phyloP scores from a whole-genome alignment of 2,329 filamentous ascomycete genomes.

The Didymella exigua region DNA sequence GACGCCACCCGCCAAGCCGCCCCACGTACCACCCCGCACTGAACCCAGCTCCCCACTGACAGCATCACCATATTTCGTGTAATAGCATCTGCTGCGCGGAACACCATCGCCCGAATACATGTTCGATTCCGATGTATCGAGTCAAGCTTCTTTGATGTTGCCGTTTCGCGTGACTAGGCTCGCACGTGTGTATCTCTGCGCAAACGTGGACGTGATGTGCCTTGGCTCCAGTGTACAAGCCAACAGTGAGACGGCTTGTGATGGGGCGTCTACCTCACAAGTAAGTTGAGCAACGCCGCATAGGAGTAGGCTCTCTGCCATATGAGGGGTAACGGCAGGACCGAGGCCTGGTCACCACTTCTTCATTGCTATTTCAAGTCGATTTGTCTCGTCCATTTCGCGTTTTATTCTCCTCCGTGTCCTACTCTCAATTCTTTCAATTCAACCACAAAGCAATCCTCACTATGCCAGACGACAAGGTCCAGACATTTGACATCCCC shows the following conservation, averaged over 20 bases:
- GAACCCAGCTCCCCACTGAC: not conserved
- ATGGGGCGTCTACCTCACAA: not conserved
- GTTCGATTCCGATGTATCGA: not conserved
- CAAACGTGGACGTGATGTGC: not conserved
- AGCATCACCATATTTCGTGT: not conserved
- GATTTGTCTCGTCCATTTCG: not conserved
- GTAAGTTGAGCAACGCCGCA: not conserved
- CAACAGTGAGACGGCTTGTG: conserved; percentile 3
- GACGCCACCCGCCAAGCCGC: conserved; percentile 4
- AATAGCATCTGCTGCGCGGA: not conserved
- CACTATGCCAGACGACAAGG: conserved; percentile 36
- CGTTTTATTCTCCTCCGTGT: not conserved
- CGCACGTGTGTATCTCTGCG: not conserved
- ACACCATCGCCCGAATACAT: not conserved
- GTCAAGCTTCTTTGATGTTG: not conserved
- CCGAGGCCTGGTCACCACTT: conserved; percentile 12
- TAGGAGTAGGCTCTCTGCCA: conserved; percentile 1
- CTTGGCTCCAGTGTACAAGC: not conserved
- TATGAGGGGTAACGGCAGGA: conserved; percentile 15
- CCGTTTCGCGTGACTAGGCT: not conserved
- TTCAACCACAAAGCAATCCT: not conserved
- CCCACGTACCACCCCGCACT: conserved; percentile 15
- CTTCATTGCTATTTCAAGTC: conserved; percentile 6
- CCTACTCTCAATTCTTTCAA: not conserved
- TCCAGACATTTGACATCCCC: conserved; percentile 50